Conservation (phyloP, 2,329 filamentous ascomycete genomes). For the Mollisiaceae sp. region DNA sequence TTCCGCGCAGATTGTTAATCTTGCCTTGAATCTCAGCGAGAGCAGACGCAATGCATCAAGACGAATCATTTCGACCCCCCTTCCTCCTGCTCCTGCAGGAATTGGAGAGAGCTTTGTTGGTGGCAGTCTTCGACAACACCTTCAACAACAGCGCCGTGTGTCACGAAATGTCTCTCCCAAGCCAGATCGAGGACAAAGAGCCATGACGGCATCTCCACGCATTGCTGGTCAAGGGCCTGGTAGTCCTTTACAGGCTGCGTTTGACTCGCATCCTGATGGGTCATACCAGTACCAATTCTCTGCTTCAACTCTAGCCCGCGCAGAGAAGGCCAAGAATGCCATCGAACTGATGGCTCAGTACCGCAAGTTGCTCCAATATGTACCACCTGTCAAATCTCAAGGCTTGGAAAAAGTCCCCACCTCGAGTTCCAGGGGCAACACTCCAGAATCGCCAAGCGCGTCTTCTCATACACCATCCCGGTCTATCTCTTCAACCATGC, state of each 20-base stretch:
- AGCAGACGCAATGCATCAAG: constrained; percentile 69
- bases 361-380: constrained; percentile 74
- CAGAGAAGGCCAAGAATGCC: constrained; percentile 82
- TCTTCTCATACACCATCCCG: constrained; percentile 7
- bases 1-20: constrained; percentile 87
- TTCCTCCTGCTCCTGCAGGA: constrained; percentile 48
- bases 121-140: constrained; percentile 68
- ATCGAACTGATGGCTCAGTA: constrained; percentile 89
- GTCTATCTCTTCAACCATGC: constrained; percentile 14
- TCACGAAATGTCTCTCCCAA: constrained; percentile 67
- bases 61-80: constrained; percentile 55
- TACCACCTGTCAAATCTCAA: constrained; percentile 72
- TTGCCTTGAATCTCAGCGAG: constrained; percentile 89
- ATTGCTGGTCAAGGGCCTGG: constrained; percentile 47
- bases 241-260: constrained; percentile 54
- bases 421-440: constrained; percentile 46
- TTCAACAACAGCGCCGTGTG: constrained; percentile 71
- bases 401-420: constrained; percentile 45
- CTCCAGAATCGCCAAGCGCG: constrained; percentile 44
- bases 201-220: constrained; percentile 44
- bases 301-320: constrained; percentile 77
- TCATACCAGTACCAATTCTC: constrained; percentile 72
- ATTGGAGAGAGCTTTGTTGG: constrained; percentile 56
- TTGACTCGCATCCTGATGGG: constrained; percentile 51
- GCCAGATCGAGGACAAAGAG: constrained; percentile 48